Conservation (phyloP, 495 filamentous ascomycete genomes). For the Aspergillus ostianus region DNA sequence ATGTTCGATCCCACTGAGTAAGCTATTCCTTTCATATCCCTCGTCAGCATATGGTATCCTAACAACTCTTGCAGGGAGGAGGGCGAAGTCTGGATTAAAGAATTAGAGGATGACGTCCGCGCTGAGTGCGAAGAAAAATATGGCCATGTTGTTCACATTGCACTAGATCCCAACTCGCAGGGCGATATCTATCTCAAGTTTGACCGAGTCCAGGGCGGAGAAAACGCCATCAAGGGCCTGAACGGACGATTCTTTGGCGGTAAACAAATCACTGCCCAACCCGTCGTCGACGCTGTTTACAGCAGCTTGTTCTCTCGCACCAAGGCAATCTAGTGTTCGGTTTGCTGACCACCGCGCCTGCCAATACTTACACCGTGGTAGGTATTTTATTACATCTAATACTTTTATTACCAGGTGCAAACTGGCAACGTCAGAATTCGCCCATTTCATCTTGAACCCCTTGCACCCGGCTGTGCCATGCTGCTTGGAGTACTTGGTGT, state of each 20-base stretch:
- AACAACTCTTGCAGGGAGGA: constrained; percentile 65
- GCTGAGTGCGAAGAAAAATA: constrained; percentile 94
- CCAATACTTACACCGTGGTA: constrained; percentile 22
- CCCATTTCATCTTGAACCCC: constrained; percentile 13
- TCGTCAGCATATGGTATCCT: not conserved
- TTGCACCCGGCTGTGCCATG: constrained; percentile 15
- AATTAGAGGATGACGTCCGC: constrained; percentile 91
- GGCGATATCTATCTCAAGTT: constrained; percentile 99
- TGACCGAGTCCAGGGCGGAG: constrained; percentile 87
- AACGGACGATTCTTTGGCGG: constrained; percentile 96
- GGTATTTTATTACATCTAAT: constrained; percentile 29
- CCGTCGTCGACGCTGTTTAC: constrained; percentile 97
- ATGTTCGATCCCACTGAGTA: constrained; percentile 95
- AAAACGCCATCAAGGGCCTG: constrained; percentile 95
- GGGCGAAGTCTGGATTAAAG: constrained; percentile 86
- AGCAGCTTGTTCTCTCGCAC: constrained; percentile 92
- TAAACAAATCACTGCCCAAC: constrained; percentile 83
- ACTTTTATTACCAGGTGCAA: constrained; percentile 24
- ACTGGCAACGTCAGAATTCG: constrained; percentile 22
- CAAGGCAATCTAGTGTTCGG: constrained; percentile 55
- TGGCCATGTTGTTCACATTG: constrained; percentile 96
- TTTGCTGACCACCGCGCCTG: constrained; percentile 1
- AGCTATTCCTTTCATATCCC: constrained; percentile 34
- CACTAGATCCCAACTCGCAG: constrained; percentile 86
- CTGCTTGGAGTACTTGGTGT: constrained; percentile 29